Evolutionary conservation across 345 rosid genomes (phyloP).

Genomic region (Trapa incisa): DNA sequence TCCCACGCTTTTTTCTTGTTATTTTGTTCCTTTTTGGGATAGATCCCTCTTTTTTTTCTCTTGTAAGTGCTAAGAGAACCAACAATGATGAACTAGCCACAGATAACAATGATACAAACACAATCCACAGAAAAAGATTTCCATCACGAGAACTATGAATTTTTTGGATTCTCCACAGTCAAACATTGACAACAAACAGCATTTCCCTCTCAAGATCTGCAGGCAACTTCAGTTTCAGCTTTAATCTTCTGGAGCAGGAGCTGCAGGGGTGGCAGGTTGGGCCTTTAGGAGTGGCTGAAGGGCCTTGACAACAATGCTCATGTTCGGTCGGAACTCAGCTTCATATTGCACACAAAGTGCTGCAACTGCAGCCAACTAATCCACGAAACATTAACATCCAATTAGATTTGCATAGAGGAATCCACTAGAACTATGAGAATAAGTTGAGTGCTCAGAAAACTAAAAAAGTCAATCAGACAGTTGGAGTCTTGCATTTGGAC

Average conservation of each 20-base stretch:
- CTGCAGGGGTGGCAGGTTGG: slow-evolving; percentile 13
- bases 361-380: slow-evolving; percentile 89
- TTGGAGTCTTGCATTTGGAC: neutral
- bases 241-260: slow-evolving; percentile 17
- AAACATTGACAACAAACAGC: too few species aligned
- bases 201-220: too few species aligned
- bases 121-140: too few species aligned
- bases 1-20: too few species aligned
- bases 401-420: neutral
- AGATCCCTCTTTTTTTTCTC: too few species aligned
- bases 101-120: too few species aligned
- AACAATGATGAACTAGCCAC: too few species aligned
- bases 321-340: slow-evolving; percentile 95
- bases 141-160: too few species aligned
- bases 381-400: neutral
- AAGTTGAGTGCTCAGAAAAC: neutral
- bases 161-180: too few species aligned
- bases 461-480: neutral
- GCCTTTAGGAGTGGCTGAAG: slow-evolving; percentile 85
- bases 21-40: too few species aligned
- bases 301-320: slow-evolving; percentile 98
- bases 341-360: slow-evolving; percentile 97
- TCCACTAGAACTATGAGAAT: neutral
- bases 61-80: too few species aligned
- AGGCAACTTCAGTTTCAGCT: neutral